Evolutionary conservation across 2,329 filamentous ascomycete genomes (phyloP).

Genomic region (Leptographium radiaticola): DNA sequence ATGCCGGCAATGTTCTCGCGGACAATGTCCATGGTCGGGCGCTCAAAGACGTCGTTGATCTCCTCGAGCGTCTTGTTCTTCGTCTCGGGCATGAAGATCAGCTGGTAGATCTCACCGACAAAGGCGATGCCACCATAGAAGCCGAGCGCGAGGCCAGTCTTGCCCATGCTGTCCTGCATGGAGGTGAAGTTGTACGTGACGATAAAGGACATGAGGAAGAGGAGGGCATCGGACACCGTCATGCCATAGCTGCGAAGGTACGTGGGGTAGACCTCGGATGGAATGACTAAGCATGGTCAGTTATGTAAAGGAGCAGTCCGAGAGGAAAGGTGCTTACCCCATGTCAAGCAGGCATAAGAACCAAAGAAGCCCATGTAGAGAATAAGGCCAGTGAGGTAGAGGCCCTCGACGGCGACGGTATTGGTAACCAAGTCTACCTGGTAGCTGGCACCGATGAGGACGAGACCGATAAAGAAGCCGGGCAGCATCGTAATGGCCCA

Average conservation of each 20-base stretch:
- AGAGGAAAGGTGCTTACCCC: conserved; percentile 18
- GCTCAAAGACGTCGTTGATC: conserved; percentile 50
- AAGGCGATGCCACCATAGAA: conserved; percentile 66
- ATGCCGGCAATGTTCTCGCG: conserved; percentile 31
- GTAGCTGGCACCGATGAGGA: conserved; percentile 54
- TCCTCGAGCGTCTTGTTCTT: conserved; percentile 52
- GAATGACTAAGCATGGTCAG: conserved; percentile 29
- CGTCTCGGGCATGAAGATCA: conserved; percentile 65
- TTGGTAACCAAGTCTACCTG: conserved; percentile 35
- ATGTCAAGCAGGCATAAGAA: conserved; percentile 50
- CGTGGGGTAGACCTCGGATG: conserved; percentile 58
- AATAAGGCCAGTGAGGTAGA: conserved; percentile 55
- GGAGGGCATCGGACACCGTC: conserved; percentile 53
- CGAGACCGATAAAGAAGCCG: conserved; percentile 56
- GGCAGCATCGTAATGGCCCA: conserved; percentile 63
- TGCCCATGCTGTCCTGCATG: conserved; percentile 56
- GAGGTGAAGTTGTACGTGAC: conserved; percentile 63
- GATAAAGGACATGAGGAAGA: conserved; percentile 60
- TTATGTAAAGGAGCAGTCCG: background rate
- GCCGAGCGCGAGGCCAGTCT: conserved; percentile 51
- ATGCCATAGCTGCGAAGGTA: conserved; percentile 63
- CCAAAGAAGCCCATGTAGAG: conserved; percentile 59
- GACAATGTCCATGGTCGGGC: conserved; percentile 50
- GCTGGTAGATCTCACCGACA: conserved; percentile 57
- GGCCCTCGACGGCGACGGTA: conserved; percentile 35